These are phyloP conservation scores for Arbutus unedo DNA, from an alignment of 148 eudicot genomes.

Conservation along the genomic window DNA sequence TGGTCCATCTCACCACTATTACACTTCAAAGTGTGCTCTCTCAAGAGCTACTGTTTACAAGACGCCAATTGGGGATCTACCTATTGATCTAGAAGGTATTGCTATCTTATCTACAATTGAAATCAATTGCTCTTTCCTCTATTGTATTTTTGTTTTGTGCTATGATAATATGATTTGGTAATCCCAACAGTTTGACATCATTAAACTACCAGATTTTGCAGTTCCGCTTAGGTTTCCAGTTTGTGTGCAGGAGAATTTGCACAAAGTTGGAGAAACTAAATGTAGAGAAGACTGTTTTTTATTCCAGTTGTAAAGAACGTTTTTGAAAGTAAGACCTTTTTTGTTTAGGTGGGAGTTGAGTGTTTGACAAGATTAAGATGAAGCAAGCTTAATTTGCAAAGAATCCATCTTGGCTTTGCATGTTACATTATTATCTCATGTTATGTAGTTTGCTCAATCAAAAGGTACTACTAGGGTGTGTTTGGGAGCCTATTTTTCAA, in stretches of 20 bases:
- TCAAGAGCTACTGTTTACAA: conserved; percentile 82
- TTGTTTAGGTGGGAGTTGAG: neutral
- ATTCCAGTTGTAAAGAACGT: too few relatives aligned
- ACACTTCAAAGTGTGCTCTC: conserved; percentile 90
- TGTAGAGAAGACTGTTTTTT: neutral
- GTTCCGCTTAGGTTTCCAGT: neutral
- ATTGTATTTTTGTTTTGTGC: neutral
- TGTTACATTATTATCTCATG: neutral
- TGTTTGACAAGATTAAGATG: neutral
- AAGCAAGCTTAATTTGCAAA: neutral
- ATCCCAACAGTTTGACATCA: neutral
- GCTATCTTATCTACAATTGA: neutral
- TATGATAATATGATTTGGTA: neutral
- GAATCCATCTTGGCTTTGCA: neutral
- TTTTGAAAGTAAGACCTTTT: neutral
- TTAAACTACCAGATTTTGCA: neutral
- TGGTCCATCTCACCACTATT: conserved; percentile 96
- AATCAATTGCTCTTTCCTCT: neutral
- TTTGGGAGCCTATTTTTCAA: too few relatives aligned
- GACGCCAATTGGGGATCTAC: conserved; percentile 89
- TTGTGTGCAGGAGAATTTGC: neutral
- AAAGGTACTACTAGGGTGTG: neutral
- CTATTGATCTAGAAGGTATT: conserved; percentile 48
- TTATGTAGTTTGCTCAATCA: neutral
- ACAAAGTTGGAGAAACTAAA: neutral